Conservation (phyloP, 2,329 filamentous ascomycete genomes). For the Zasmidium cellare region DNA sequence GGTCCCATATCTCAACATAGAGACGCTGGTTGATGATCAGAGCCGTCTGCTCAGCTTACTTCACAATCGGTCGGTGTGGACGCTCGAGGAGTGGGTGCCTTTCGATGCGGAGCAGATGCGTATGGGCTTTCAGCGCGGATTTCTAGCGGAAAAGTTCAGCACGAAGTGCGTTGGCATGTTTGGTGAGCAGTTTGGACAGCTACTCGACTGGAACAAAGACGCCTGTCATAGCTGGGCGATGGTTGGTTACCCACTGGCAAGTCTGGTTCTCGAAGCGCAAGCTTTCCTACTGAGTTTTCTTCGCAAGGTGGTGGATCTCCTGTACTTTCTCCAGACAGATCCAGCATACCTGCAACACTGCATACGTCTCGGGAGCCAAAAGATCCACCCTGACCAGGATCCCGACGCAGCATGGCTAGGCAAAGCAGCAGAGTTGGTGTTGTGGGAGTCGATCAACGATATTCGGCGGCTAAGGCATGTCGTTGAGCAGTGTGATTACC, state of each 20-base stretch:
- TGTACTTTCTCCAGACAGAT: slow-evolving; percentile 3
- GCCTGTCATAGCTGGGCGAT: not conserved
- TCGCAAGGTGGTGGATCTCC: not conserved
- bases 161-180: not conserved
- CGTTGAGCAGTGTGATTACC: too few species aligned
- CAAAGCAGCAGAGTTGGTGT: not conserved
- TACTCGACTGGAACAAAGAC: not conserved
- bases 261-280: not conserved
- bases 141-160: not conserved
- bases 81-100: slow-evolving; percentile 10
- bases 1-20: slow-evolving; percentile 3
- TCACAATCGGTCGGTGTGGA: slow-evolving; percentile 6
- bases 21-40: slow-evolving; percentile 7
- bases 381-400: not conserved
- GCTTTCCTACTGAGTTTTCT: not conserved
- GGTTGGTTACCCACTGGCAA: slow-evolving; percentile 1
- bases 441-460: too few species aligned
- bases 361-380: not conserved
- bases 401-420: not conserved
- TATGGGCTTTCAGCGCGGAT: not conserved
- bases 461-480: too few species aligned
- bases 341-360: slow-evolving; percentile 1
- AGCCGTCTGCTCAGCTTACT: slow-evolving; percentile 14
- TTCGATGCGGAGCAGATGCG: slow-evolving; percentile 8
- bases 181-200: not conserved